A percentile compares a stretch with the other conserved stretches of the same genome.
phyloP scores from a whole-genome alignment of 495 filamentous ascomycete species.

The Staphylotrichum longicolle region DNA sequence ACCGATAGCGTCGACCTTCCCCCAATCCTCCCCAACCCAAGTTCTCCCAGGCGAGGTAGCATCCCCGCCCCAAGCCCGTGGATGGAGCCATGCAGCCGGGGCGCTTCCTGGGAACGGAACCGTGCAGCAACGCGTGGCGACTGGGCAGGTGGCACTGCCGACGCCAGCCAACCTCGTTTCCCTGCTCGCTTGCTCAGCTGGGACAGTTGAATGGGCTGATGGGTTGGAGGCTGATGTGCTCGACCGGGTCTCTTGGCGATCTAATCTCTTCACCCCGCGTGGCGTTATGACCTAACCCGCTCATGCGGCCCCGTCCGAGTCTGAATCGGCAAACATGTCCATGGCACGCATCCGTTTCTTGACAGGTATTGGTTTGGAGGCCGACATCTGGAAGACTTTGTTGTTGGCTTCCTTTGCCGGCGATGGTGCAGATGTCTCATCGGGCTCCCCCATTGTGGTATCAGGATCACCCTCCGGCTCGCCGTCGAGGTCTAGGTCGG shows the following conservation, averaged over 20 bases:
- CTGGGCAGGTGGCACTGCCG: background rate
- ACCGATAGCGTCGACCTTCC: conserved; percentile 1
- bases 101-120: background rate
- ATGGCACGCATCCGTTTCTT: conserved; percentile 74
- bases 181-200: background rate
- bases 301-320: conserved; percentile 37
- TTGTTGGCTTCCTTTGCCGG: conserved; percentile 21
- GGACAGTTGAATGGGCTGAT: background rate
- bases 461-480: conserved; percentile 27
- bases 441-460: conserved; percentile 17
- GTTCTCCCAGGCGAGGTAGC: conserved; percentile 1
- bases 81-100: conserved; percentile 9
- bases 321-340: conserved; percentile 86
- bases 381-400: conserved; percentile 32
- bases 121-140: background rate
- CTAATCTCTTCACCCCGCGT: conserved; percentile 18
- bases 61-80: conserved; percentile 6
- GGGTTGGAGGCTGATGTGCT: background rate
- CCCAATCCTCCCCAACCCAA: background rate
- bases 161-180: background rate
- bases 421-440: conserved; percentile 26
- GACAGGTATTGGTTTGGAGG: conserved; percentile 31
- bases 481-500: conserved; percentile 34
- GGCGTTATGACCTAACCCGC: conserved; percentile 18
- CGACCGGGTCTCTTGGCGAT: background rate